Base-by-base conservation (phyloP, 352 stramenopile species). In the Phytophthora foliorum region DNA sequence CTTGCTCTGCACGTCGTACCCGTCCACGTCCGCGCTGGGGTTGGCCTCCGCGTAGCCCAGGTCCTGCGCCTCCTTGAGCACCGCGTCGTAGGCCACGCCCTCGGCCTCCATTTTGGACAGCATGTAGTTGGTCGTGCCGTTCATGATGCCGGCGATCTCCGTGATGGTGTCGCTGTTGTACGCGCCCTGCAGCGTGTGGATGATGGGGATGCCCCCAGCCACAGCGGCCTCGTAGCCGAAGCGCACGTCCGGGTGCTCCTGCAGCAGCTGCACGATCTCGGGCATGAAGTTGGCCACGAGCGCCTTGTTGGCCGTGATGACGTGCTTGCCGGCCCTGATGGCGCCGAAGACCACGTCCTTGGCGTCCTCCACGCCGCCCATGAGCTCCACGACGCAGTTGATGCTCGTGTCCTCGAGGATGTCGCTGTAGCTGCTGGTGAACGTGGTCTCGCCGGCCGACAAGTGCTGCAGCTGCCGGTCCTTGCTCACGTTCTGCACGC, bases 61-160 rank as follows among this genome's bases (percentile, higher is more conserved):
- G 27, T 93, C 88, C 67, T 98, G 93, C 8, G 97, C 96, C 70
- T 99, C 96, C 63, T 94, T 96, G 2, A 99, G 81, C 31, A 98
- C 97, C 1, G 74, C 84, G 61, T 93, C 92, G 66, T 99, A 99
- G 27, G 95, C 94, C 14, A 92, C 88, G 31, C 92, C 92, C 67
- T 97, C 91, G 17, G 88, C 76, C 74, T 99, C 93, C 96, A 99
- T 99, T 84, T 98, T 99, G 49, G 91, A 97, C 42, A 99, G 75
- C 91, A 99, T 99, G 83, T 98, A 99, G 81, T 99, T 99, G 52
- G 97, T 99, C 8, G 96, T 99, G 46, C 97, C 97, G 78, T 99
- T 99, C 85, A 98, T 97, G 74, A 99, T 99, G 22, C 97, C 97
- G 36, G 91, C 92, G 61, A 99, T 89, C 64, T 97, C 88, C 13